phyloP scores from a whole-genome alignment of 2,329 filamentous ascomycete genomes.

The Ilyonectria mors-panacis region DNA sequence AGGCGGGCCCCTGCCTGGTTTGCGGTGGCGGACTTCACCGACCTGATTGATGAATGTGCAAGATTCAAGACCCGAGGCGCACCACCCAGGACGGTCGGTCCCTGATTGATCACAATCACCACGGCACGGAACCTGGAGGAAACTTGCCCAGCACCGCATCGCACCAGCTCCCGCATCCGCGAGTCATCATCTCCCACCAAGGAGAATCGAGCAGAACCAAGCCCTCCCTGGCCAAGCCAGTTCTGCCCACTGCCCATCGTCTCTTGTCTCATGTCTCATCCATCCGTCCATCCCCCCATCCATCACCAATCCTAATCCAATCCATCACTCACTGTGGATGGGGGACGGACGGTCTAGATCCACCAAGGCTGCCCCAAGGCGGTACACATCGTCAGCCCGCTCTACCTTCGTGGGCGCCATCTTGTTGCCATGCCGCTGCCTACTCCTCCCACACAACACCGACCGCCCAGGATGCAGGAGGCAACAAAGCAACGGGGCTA shows the following conservation, averaged over 20 bases:
- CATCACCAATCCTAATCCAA: constrained; percentile 4
- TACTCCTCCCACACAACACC: constrained; percentile 10
- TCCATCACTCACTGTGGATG: constrained; percentile 10
- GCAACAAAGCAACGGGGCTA: constrained; percentile 21
- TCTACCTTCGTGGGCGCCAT: constrained; percentile 6
- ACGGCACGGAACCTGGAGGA: constrained; percentile 3
- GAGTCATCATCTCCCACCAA: constrained; percentile 27
- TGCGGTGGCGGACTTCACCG: constrained; percentile 25
- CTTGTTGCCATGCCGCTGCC: constrained; percentile 7
- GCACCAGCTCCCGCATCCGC: constrained; percentile 12
- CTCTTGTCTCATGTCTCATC: constrained; percentile 22
- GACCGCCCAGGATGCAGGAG: constrained; percentile 22
- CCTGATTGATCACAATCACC: constrained; percentile 16
- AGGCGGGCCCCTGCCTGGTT: constrained; percentile 19
- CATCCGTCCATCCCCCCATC: neutral
- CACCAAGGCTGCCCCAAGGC: constrained; percentile 16
- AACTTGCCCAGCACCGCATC: neutral
- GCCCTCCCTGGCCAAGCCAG: constrained; percentile 15
- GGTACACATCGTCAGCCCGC: constrained; percentile 12
- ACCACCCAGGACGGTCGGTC: neutral
- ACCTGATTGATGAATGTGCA: constrained; percentile 8
- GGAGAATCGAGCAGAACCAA: neutral
- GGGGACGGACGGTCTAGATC: constrained; percentile 23
- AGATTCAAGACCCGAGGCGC: constrained; percentile 2
- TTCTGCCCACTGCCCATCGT: constrained; percentile 1